Evolutionary conservation across 179 eudicot genomes (phyloP), one percentile per base, ranked within the genome.

Genomic region (Beta macrorhiza): DNA sequence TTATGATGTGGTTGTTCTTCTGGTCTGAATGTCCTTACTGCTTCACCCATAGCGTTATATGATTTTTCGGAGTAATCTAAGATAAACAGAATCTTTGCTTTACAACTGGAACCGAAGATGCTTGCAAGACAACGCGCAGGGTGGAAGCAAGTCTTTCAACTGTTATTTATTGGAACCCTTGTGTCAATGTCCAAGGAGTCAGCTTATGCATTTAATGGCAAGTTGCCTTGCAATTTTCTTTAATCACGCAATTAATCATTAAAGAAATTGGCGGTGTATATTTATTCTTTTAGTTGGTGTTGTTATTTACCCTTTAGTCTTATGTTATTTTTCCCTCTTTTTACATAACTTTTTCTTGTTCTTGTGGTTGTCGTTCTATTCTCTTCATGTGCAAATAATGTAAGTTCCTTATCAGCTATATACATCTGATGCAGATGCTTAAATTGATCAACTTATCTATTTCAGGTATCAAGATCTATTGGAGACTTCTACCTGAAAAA

Each of bases 381-480:
- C 42, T 37, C 42, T 37, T 37, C 42, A 37, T 37, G 42, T 37
- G 42, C 42, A 37, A 37, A 37, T 1, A 37, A 37, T 37, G 3
- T 81, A 8, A 22, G 37, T 57, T 75, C 67, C 62, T 61, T 62
- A 61, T 79, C 37, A 19, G 42, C 58, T 64, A 44, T 62, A 69
- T 78, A 57, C 59, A 74, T 79, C 49, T 77, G 76, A 72, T 84
- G 71, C 10, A 44, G 49, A 58, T 85, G 64, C 74, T 82, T 37
- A 44, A 79, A 70, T 19, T 82, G 52, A 78, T 85, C 51, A 77
- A 51, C 14, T 58, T 74, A 5, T 77, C 77, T 44, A 20, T 63
- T 67, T 61, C 86, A 89, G 91, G 91, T 89, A 47, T 89, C 91
- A 25, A 79, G 91, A 82, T 89, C 91, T 25, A 89, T 89, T 37